Conservation (phyloP, 2,329 filamentous ascomycete species). For the Drechslera avenae region DNA sequence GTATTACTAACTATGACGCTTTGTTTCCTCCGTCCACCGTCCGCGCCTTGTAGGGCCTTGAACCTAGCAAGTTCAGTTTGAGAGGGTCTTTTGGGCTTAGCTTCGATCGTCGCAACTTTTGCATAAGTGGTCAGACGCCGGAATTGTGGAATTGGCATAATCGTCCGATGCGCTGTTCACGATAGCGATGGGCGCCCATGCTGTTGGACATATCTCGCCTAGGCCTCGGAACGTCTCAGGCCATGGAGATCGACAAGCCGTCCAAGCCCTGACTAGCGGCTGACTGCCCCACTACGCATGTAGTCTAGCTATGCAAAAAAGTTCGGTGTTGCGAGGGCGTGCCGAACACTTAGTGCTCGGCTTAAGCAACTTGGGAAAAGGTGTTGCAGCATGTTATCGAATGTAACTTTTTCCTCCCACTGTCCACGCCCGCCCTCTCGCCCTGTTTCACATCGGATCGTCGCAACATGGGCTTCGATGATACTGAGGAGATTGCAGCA, state of each 20-base stretch:
- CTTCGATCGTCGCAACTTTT: no score
- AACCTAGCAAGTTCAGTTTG: no score
- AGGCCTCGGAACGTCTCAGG: no score
- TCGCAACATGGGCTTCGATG: slow-evolving; percentile 31
- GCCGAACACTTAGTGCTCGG: slow-evolving; percentile 9
- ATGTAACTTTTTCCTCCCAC: neutral
- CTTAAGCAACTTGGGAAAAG: slow-evolving; percentile 14
- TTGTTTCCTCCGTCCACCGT: neutral
- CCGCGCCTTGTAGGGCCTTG: no score
- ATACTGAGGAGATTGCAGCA: slow-evolving; percentile 14
- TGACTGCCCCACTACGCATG: slow-evolving; percentile 24
- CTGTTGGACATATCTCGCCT: no score
- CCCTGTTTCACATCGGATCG: slow-evolving; percentile 5
- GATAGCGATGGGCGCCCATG: no score
- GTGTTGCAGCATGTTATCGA: neutral
- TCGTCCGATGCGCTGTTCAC: no score
- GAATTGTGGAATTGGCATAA: no score
- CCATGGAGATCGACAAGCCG: no score
- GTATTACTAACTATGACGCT: neutral
- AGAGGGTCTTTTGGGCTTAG: no score
- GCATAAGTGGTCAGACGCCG: no score
- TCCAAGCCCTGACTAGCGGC: slow-evolving; percentile 8
- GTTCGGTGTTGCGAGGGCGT: neutral
- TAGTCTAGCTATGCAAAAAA: slow-evolving; percentile 10
- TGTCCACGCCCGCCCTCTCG: slow-evolving; percentile 5